phyloP scores from a whole-genome alignment of 176 grass and related monocot genomes.

The Phragmites australis region DNA sequence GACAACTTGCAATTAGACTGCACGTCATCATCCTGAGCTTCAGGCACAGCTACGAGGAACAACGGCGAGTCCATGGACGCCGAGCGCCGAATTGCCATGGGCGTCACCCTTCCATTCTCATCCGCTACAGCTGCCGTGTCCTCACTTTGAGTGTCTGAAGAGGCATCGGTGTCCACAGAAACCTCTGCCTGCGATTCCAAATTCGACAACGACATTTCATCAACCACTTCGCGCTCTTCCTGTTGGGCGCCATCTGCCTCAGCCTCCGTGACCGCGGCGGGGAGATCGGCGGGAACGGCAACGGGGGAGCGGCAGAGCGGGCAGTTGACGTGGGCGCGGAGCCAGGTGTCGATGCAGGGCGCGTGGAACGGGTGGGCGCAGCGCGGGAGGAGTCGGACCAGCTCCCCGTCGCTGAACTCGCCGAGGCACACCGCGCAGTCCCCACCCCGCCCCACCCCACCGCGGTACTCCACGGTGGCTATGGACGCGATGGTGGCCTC shows the following conservation, averaged over 20 bases:
- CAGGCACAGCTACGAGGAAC: constrained; percentile 39
- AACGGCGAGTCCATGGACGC: constrained; percentile 58
- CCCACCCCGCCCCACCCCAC: constrained; percentile 29
- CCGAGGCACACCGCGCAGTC: constrained; percentile 84
- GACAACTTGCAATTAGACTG: constrained; percentile 32
- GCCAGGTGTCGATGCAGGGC: constrained; percentile 85
- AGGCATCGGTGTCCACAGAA: constrained; percentile 30
- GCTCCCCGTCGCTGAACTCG: constrained; percentile 72
- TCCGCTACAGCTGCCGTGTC: constrained; percentile 4
- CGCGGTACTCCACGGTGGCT: constrained; percentile 57
- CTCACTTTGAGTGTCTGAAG: constrained; percentile 31
- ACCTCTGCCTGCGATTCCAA: constrained; percentile 39
- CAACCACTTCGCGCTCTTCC: constrained; percentile 30
- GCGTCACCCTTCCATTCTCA: not conserved
- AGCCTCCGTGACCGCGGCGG: not conserved
- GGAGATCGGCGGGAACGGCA: constrained; percentile 34
- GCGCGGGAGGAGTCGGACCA: constrained; percentile 73
- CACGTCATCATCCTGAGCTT: constrained; percentile 1
- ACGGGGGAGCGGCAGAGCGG: constrained; percentile 68
- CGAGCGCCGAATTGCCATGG: constrained; percentile 43
- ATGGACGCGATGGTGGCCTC: constrained; percentile 77
- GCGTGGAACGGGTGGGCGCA: constrained; percentile 75
- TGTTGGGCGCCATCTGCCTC: not conserved
- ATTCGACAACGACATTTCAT: constrained; percentile 38
- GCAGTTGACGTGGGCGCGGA: constrained; percentile 74